Evolutionary conservation across 164 flowering plant genomes (phyloP).

Genomic region (Chimonanthus salicifolius): DNA sequence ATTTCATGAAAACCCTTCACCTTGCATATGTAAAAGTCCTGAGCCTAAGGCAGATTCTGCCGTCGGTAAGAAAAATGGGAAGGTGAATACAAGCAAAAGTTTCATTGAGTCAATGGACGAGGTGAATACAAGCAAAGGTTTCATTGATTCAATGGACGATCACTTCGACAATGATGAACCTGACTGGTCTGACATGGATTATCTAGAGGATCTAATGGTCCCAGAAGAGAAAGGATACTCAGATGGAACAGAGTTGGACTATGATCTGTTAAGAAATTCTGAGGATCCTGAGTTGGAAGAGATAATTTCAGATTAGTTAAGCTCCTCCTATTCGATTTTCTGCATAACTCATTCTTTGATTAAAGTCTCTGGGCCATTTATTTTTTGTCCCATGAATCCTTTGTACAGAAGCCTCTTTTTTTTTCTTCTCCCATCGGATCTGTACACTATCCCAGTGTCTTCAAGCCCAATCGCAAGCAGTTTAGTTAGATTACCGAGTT

Average conservation of each 20-base stretch:
- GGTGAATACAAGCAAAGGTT: slow-evolving; percentile 14
- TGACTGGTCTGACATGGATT: slow-evolving; percentile 58
- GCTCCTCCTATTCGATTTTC: neutral
- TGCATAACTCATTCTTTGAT: too few species aligned
- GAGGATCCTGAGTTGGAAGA: slow-evolving; percentile 75
- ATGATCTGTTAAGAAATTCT: slow-evolving; percentile 10
- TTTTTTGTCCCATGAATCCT: too few species aligned
- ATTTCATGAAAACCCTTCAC: slow-evolving; percentile 74
- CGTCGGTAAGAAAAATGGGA: slow-evolving; percentile 26
- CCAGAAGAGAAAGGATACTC: slow-evolving; percentile 19
- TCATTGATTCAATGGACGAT: slow-evolving; percentile 27
- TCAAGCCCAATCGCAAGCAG: too few species aligned
- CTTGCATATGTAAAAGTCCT: slow-evolving; percentile 72
- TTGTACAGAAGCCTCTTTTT: too few species aligned
- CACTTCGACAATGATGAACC: slow-evolving; percentile 42
- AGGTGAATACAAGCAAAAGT: slow-evolving; percentile 4
- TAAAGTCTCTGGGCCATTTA: too few species aligned
- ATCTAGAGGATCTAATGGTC: slow-evolving; percentile 36
- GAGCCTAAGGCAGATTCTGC: slow-evolving; percentile 32
- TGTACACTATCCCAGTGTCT: too few species aligned
- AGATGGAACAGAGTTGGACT: slow-evolving; percentile 38
- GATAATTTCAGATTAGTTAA: slow-evolving; percentile 60
- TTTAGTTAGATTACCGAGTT: too few species aligned
- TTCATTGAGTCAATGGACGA: too few species aligned
- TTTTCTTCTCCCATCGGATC: too few species aligned